Evolutionary conservation across 495 filamentous ascomycete species (phyloP).

Genomic region (Talaromyces wortmannii): DNA sequence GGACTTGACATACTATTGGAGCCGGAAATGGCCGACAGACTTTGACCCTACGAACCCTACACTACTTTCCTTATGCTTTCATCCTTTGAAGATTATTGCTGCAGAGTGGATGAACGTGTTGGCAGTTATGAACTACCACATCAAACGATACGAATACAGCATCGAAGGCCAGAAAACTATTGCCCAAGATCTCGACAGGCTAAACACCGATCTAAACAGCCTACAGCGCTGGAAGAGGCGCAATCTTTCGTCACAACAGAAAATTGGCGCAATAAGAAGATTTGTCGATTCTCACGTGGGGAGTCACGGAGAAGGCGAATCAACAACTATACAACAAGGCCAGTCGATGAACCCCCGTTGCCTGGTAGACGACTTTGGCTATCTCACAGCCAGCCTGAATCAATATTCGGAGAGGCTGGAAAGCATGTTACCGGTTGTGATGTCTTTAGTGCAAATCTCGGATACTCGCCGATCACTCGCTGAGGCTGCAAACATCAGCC

Average conservation of each 20-base stretch:
- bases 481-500: constrained; percentile 2
- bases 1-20: background rate
- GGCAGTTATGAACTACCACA: background rate
- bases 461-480: constrained; percentile 3
- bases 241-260: background rate
- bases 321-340: background rate
- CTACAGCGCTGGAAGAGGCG: background rate
- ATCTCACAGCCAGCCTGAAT: background rate
- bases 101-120: background rate
- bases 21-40: background rate
- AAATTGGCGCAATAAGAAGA: background rate
- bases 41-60: background rate
- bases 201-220: background rate
- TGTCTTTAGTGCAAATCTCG: background rate
- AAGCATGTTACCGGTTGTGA: background rate
- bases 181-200: background rate
- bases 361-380: background rate
- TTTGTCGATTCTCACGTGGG: background rate
- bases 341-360: background rate
- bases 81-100: background rate
- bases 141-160: background rate
- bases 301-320: background rate
- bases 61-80: background rate
- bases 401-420: background rate
- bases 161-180: background rate